These are phyloP conservation scores for Metschnikowia amazonensis DNA, from an alignment of 805 yeast genomes.

Conservation along the genomic window DNA sequence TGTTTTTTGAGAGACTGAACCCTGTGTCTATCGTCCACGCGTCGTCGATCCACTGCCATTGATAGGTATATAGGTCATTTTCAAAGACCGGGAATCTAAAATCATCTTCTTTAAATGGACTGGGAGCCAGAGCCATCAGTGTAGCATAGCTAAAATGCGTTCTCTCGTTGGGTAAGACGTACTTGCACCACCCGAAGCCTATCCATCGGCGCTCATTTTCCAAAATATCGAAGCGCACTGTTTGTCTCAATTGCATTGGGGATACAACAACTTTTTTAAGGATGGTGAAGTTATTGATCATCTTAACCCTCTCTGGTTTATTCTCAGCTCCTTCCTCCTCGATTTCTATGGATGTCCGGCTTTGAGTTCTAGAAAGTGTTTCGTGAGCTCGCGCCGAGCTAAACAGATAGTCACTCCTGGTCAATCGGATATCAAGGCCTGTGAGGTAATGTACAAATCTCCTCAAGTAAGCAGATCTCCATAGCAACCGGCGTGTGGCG, in stretches of 20 bases:
- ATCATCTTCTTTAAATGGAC: slow-evolving; percentile 13
- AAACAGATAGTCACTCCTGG: slow-evolving; percentile 10
- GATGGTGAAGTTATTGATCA: slow-evolving; percentile 36
- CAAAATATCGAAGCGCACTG: slow-evolving; percentile 46
- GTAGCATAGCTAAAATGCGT: slow-evolving; percentile 44
- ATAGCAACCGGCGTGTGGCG: slow-evolving; percentile 42
- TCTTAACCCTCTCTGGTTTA: slow-evolving; percentile 17
- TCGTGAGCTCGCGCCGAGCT: slow-evolving; percentile 9
- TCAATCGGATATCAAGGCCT: slow-evolving; percentile 31
- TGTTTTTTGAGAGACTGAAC: slow-evolving; percentile 32
- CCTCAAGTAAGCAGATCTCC: slow-evolving; percentile 48
- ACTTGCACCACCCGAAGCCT: slow-evolving; percentile 56
- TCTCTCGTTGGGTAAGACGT: slow-evolving; percentile 50
- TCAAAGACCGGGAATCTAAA: slow-evolving; percentile 47
- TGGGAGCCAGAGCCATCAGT: slow-evolving; percentile 29
- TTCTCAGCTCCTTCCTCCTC: slow-evolving; percentile 2
- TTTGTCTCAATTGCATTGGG: slow-evolving; percentile 43
- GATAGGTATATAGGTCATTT: slow-evolving; percentile 34
- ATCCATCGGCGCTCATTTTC: slow-evolving; percentile 63
- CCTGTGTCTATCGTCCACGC: slow-evolving; percentile 47
- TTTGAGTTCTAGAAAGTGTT: slow-evolving; percentile 16
- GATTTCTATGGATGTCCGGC: slow-evolving; percentile 8
- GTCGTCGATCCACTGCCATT: slow-evolving; percentile 58
- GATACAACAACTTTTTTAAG: slow-evolving; percentile 35
- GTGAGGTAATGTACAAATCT: slow-evolving; percentile 37